Base-by-base conservation (phyloP, 106 monocot species). In the Dioscorea dumetorum region DNA sequence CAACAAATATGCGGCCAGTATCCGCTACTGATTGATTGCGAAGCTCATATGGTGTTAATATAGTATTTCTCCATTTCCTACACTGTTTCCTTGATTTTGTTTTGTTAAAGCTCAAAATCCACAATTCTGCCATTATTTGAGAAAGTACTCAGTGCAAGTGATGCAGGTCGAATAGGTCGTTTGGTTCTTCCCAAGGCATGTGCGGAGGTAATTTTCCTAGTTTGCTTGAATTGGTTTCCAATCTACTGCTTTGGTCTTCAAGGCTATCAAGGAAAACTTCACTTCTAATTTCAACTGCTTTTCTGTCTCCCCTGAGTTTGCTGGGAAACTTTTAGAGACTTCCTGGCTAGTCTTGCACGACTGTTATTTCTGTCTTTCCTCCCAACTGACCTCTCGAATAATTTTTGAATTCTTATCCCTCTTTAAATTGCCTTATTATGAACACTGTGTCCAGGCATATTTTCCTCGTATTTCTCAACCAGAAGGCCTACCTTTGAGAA, bases 1-100 rank as follows among this genome's bases (percentile, higher is more conserved):
- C 92, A 87, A 53, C 92, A 97, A 78, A 97, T 97, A 74, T 92
- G 89, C 72, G 97, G 92, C 84, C 87, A 90, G 97, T 97, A 97
- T 97, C 97, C 97, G 67, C 28, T 28, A 28, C 28, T 19, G 60
- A 67, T 57, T 52, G 41, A 41, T 41, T 41, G 1, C 0, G 10
- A 10, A 10, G 41, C 54, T 54, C 54, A 0, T 54, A 12, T 54
- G 12, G 19, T 54, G 12, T 15, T 19, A 12, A 15, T 33, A 16
- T 22, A 48, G 22, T 11, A 69, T 51, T 67, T 31, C 18, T 28
- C 28, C 28, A 53, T 59, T 67, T 34, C 2, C 57, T 28, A 28
- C 28, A 14, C 4, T 58, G 65, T 71, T 71, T 81, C 77, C 84
- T 97, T 88, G 63, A 86, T 73, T 14, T 70, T 35, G 28, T 28